phyloP scores from a whole-genome alignment of 108 stramenopile genomes.

The Craspedostauros australis region DNA sequence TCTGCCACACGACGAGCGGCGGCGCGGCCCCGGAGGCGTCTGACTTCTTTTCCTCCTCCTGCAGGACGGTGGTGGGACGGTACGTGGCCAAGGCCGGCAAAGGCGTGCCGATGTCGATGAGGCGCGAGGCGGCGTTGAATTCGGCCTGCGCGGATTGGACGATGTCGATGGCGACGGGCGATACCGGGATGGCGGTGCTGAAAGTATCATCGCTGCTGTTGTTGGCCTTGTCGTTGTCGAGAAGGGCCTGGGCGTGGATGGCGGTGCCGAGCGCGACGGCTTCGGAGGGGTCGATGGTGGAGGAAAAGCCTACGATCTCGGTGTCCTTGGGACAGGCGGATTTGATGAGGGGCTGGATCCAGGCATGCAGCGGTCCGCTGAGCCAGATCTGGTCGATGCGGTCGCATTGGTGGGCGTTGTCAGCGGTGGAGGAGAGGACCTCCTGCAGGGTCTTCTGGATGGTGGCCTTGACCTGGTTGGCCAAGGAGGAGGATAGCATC shows the following conservation, averaged over 20 bases:
- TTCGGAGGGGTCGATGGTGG: slow-evolving; percentile 51
- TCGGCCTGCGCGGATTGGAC: not conserved
- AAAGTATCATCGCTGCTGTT: not conserved
- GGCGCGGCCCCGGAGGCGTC: not conserved
- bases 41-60: not conserved
- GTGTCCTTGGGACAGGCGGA: slow-evolving; percentile 42
- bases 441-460: not conserved
- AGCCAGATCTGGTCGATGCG: slow-evolving; percentile 46
- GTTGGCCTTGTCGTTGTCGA: slow-evolving; percentile 3
- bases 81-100: slow-evolving; percentile 18
- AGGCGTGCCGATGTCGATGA: slow-evolving; percentile 26
- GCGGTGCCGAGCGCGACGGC: slow-evolving; percentile 74
- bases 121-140: not conserved
- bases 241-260: slow-evolving; percentile 50
- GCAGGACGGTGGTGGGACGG: not conserved
- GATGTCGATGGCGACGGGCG: slow-evolving; percentile 10
- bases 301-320: slow-evolving; percentile 21
- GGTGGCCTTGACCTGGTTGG: slow-evolving; percentile 44
- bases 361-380: slow-evolving; percentile 54
- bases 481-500: slow-evolving; percentile 44
- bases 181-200: not conserved
- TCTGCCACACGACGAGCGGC: slow-evolving; percentile 19
- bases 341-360: slow-evolving; percentile 42
- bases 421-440: not conserved
- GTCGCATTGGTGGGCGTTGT: not conserved